Base-by-base conservation (phyloP, 768 basidiomycete species). In the Boletus rex-veris region DNA sequence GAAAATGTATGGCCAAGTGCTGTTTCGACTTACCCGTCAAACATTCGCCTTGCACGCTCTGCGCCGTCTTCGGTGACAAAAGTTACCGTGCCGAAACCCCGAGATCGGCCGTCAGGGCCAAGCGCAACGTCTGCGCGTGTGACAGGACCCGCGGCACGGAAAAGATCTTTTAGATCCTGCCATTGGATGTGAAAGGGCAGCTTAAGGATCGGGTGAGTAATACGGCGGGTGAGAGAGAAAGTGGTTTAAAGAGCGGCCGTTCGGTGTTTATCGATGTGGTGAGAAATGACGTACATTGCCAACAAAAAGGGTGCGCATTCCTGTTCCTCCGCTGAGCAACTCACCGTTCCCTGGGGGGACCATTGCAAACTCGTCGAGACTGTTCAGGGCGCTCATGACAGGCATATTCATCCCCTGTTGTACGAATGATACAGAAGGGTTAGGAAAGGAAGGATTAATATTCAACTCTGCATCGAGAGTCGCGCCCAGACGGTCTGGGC, bases 81-180 rank as follows among this genome's bases (percentile, higher is more conserved):
- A 0, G 88, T 81, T 1, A 98, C 94, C 1, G 90, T 96, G 1
- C 97, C 96, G 62, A 94, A 96, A 2, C 97, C 97, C 48, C 92
- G 77, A 36, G 91, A 92, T 35, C 94, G 81, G 12, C 92, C 91
- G 65, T 97, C 93, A 5, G 81, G 82, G 35, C 92, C 92, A 31
- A 92, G 80, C 16, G 89, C 89, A 19, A 97, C 90, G 60, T 96
- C 93, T 10, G 96, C 96, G 21, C 96, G 84, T 35, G 93, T 75
- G 50, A 98, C 88, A 18, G 88, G 85, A 16, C 96, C 95, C 2
- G 91, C 92, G 58, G 90, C 85, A 26, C 95, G 83, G 67, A 98
- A 96, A 5, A 98, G 79, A 71, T 98, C 95, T 71, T 98, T 98
- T 41, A 99, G 79, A 66, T 98, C 96, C 71, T 98, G 96, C 96